Conservation (phyloP, 352 stramenopile species). For the Phytophthora boehmeriae region DNA sequence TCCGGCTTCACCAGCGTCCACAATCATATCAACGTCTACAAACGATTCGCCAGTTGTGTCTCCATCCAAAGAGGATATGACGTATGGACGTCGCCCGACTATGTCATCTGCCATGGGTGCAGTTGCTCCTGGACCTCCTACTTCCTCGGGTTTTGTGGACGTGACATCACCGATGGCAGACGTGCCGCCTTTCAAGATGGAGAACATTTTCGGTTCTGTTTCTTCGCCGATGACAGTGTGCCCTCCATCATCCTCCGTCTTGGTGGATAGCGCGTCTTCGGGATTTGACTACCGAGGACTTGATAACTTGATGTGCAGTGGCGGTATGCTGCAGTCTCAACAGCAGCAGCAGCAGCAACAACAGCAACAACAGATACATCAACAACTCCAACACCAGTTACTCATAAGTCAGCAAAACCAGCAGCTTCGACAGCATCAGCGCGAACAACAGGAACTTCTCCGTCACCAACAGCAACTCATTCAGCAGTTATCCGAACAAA, state of each 20-base stretch:
- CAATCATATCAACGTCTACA: constrained; percentile 33
- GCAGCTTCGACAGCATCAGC: constrained; percentile 43
- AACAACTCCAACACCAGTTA: constrained; percentile 28
- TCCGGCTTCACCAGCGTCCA: constrained; percentile 42
- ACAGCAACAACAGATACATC: constrained; percentile 31
- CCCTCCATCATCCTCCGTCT: constrained; percentile 31
- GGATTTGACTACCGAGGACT: constrained; percentile 49
- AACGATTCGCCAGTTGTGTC: constrained; percentile 46
- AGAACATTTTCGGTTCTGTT: constrained; percentile 36
- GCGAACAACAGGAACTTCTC: constrained; percentile 36
- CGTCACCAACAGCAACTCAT: constrained; percentile 35
- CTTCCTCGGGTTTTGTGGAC: constrained; percentile 41
- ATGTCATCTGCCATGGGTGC: constrained; percentile 14
- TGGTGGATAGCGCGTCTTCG: constrained; percentile 36
- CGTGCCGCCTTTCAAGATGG: constrained; percentile 42
- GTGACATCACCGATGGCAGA: constrained; percentile 33
- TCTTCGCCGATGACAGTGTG: constrained; percentile 32
- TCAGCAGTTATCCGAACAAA: constrained; percentile 42
- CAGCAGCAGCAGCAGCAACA: constrained; percentile 30
- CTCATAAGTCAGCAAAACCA: constrained; percentile 39
- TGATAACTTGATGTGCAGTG: constrained; percentile 41
- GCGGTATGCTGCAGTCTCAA: constrained; percentile 25
- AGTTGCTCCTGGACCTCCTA: constrained; percentile 5
- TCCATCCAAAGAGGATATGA: constrained; percentile 42
- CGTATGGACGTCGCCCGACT: constrained; percentile 21